Base-by-base conservation (phyloP, 2,329 filamentous ascomycete genomes). In the Neonectria neomacrospora region DNA sequence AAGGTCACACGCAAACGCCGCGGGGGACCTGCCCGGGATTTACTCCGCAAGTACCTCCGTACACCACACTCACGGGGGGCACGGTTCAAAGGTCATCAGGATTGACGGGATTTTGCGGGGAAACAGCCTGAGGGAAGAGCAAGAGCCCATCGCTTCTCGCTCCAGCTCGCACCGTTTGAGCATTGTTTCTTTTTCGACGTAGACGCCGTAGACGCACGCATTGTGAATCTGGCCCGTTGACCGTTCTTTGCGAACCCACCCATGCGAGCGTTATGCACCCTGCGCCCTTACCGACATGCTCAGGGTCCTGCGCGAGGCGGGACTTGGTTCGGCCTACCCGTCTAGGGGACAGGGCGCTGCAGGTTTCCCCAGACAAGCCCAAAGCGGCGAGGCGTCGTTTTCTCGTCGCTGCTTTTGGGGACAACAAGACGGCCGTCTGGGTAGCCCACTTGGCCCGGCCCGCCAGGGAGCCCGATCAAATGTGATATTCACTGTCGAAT, bases 311-410 rank as follows among this genome's bases (percentile, higher is more conserved):
- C 37, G n/a, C n/a, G 11, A 11, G n/a, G 37, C 37, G 37, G n/a
- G 41, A 41, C 30, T 47, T 54, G 48, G 41, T 32, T 32, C 23
- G 56, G 39, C 41, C 51, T 60, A 50, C 51, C 58, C 32, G 26
- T 32, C 23, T 42, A 28, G 58, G 52, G 28, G 45, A 56, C 37
- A 51, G 20, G 12, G 28, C 28, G 28, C 26, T 32, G 58, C 37
- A 41, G 50, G 37, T 48, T 72, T 63, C 68, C 70, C 70, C 70
- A 32, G 67, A 56, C 64, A 70, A 64, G 47, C 62, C 63, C 61
- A 56, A 69, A 71, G 58, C 62, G 68, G 70, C 67, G 64, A 69
- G 65, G 70, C 70, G 70, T 68, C 66, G 64, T 67, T 69, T 63
- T 68, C 70, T 72, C 26, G 28, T 23, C 10, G 55, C 22, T 58